Base-by-base conservation (phyloP, 306 rosid species). In the Vigna reflexopilosa region DNA sequence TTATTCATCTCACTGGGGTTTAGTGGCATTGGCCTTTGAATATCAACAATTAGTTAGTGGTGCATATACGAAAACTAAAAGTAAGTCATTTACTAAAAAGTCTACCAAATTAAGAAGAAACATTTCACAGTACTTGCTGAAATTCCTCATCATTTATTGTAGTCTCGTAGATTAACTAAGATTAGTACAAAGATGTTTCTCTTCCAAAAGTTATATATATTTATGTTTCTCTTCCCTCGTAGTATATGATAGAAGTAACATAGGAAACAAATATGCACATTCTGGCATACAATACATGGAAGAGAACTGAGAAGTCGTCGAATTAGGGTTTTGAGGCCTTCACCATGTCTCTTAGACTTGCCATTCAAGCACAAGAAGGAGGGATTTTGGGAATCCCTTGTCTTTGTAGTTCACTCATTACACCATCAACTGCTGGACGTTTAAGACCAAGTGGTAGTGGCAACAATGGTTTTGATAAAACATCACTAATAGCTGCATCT, bases 401-500 rank as follows among this genome's bases (percentile, higher is more conserved):
- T 75, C 88, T 79, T 26, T 93, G 97, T 22, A 95, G 80, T 75
- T 95, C 96, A 38, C 76, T 89, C 92, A 91, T 72, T 19, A 95
- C 99, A 44, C 91, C 80, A 17, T 93, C 99, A 40, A 83, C 62
- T 1, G 88, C 83, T 6, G 99, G 98, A 79, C 97, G 93, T 78
- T 90, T 95, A 38, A 95, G 89, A 7, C 99, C 97, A 40, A 95
- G 90, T 13, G 99, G 98, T 48, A 95, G 91, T 22, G 99, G 98
- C 65, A 89, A 87, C 97, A 97, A 87, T 34, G 99, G 99, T 76
- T 89, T 91, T 62, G 89, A 81, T 79, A 95, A 81, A 67, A 81
- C 94, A 75, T 93, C 99, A 81, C 98, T 94, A 22, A 95, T 87
- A 1, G 98, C 96, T 51, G 94, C 92, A 75, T 95, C 99, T 77